Evolutionary conservation across 495 filamentous ascomycete species (phyloP), one percentile per base, ranked within the genome.

Genomic region (Cercophora newfieldiana): DNA sequence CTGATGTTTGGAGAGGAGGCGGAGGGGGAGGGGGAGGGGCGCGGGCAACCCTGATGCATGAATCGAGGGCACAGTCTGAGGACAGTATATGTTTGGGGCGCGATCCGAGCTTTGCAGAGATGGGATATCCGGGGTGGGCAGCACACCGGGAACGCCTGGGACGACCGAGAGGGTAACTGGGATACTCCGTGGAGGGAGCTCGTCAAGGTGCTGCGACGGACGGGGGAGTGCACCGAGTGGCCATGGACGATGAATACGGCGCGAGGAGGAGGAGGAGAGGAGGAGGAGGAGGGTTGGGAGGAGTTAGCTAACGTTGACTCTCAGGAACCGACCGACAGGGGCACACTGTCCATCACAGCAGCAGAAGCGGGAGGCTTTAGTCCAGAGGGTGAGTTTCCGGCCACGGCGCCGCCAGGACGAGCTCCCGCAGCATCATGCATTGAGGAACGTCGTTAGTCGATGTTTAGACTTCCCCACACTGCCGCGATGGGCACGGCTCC

Each of bases 351-450:
- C 62, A 71, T 67, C 65, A 65, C 63, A 60, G 64, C 61, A 53
- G 50, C n/a, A 30, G 47, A 64, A 63, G 63, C 7, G 59, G 55
- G 33, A 61, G 31, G 44, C 58, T 50, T 21, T 61, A 44, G 58
- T 31, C 58, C 49, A 59, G 62, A 67, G 68, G n/a, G n/a, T n/a
- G n/a, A 71, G 71, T 70, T 68, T 67, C 71, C 59, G 64, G 65
- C 29, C 67, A 59, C 57, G 61, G 66, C 63, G 30, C 48, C 44
- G 58, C 50, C 56, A 59, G 54, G 59, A 59, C 61, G 19, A 70
- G 66, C 68, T 71, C 63, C 69, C 66, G 61, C n/a, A n/a, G n/a
- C 70, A 65, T 66, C 71, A 69, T 74, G 75, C 74, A 76, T 75
- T 70, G 72, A 72, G 68, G 66, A 69, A 60, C 69, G 62, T 71